Evolutionary conservation across 78 protist species (phyloP), one percentile per base, ranked within the genome.

Genomic region (Dictyostelium firmibasis): DNA sequence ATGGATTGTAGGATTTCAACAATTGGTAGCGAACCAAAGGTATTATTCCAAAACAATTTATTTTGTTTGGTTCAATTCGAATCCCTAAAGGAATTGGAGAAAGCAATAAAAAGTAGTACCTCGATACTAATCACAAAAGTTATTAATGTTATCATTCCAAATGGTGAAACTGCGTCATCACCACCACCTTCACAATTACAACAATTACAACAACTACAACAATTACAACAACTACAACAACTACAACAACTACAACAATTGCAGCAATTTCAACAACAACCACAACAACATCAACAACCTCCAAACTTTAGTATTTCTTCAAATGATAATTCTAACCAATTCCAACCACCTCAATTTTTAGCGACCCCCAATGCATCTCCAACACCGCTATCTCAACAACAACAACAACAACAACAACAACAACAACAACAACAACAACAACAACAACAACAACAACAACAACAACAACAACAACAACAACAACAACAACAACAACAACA

Each of bases 51-150:
- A 31, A 50, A 43, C 33, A 31, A 60, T 10, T 36, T 6, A 31
- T 4, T 81, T 75, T 89, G 67, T 76, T 20, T 75, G 4, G 36
- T 89, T 11, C 87, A 89, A 50, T 89, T 89, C 35, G 87, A 89
- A n/a, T 50, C 94, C 7, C 2, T 50, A 29, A 20, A 9, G 7
- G 94, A 89, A 31, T 9, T 89, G n/a, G 94, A 81, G 0, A 89
- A 36, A 11, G 86, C 87, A 2, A 81, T 81, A 16, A 25, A 36
- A 8, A 81, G 13, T 31, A 78, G 23, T 27, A 35, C 14, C 29
- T 41, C 64, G 23, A 23, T 82, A 7, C 33, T 82, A 14, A 33
- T 82, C 35, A 13, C 86, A 9, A 82, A 60, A 82, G 14, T 82
- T 35, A 57, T 60, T 5, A 57, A 82, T 60, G 23, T 82, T 33